Evolutionary conservation across 495 filamentous ascomycete species (phyloP).

Genomic region (Patellaria atrata): DNA sequence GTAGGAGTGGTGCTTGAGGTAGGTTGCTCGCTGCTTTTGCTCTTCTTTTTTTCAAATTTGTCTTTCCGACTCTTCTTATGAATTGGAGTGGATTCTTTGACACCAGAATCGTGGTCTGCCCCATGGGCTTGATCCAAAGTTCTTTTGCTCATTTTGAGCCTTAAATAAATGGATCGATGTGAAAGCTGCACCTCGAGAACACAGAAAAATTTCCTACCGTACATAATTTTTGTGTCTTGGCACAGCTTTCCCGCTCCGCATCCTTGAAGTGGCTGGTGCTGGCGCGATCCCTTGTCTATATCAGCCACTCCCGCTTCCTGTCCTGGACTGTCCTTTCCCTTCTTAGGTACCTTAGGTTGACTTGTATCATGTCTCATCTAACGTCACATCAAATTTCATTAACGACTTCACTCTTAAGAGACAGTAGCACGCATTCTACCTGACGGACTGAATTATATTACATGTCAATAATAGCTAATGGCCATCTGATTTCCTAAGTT

Average conservation of each 20-base stretch:
- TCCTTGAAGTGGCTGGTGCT: background rate
- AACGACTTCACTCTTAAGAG: no score
- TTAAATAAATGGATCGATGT: background rate
- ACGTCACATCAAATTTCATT: no score
- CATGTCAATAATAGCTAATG: background rate
- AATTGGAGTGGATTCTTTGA: conserved; percentile 4
- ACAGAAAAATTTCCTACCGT: background rate
- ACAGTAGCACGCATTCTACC: no score
- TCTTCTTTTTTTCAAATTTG: conserved; percentile 10
- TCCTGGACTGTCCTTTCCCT: no score
- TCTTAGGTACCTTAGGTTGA: no score
- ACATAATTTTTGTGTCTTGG: background rate
- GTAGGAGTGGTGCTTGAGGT: conserved; percentile 1
- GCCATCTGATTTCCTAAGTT: no score
- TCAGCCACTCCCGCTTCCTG: background rate
- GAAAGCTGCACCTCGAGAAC: background rate
- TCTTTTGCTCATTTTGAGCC: conserved; percentile 17
- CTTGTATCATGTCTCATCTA: no score
- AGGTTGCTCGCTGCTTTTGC: conserved; percentile 2
- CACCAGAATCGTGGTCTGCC: conserved; percentile 4
- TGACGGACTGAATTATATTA: background rate
- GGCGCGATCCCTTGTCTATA: background rate
- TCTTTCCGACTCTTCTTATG: conserved; percentile 20
- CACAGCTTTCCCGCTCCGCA: background rate
- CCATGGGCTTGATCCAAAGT: conserved; percentile 9